Evolutionary conservation across 495 filamentous ascomycete species (phyloP).

Genomic region (Aspergillus panamensis): DNA sequence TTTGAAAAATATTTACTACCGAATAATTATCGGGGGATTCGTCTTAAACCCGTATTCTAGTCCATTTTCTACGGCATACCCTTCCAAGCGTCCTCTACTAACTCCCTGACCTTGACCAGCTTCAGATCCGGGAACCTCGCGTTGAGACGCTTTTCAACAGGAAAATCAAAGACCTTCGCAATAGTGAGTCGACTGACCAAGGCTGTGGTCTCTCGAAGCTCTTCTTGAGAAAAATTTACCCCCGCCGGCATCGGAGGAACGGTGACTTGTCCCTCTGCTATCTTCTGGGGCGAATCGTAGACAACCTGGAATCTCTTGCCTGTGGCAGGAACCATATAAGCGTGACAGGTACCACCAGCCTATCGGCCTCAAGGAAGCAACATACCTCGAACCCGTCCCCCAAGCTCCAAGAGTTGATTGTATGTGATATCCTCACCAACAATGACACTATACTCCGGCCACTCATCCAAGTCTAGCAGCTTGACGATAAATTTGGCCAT

Average conservation of each 20-base stretch:
- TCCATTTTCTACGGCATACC: not conserved
- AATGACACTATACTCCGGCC: slow-evolving; percentile 43
- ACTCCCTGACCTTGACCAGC: slow-evolving; percentile 28
- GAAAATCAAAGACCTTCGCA: slow-evolving; percentile 32
- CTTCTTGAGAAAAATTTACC: slow-evolving; percentile 23
- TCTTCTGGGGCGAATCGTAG: slow-evolving; percentile 47
- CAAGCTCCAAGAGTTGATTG: slow-evolving; percentile 44
- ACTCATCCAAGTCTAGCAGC: slow-evolving; percentile 41
- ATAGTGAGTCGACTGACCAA: slow-evolving; percentile 36
- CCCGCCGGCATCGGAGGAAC: slow-evolving; percentile 38
- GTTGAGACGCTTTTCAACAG: slow-evolving; percentile 27
- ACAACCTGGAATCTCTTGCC: slow-evolving; percentile 48
- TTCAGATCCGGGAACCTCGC: slow-evolving; percentile 27
- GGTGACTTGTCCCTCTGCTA: slow-evolving; percentile 44
- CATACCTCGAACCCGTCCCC: slow-evolving; percentile 46
- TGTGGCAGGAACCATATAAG: slow-evolving; percentile 14
- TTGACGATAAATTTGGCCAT: slow-evolving; percentile 49
- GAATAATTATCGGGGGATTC: too few relatives aligned
- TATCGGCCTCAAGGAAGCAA: not conserved
- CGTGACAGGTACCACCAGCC: not conserved
- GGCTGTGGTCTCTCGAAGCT: slow-evolving; percentile 30
- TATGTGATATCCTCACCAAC: slow-evolving; percentile 48
- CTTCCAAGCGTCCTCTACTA: slow-evolving; percentile 29
- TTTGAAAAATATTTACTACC: too few relatives aligned
- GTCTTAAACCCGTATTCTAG: too few relatives aligned